phyloP scores from a whole-genome alignment of 495 filamentous ascomycete species.

The Tuber borchii region DNA sequence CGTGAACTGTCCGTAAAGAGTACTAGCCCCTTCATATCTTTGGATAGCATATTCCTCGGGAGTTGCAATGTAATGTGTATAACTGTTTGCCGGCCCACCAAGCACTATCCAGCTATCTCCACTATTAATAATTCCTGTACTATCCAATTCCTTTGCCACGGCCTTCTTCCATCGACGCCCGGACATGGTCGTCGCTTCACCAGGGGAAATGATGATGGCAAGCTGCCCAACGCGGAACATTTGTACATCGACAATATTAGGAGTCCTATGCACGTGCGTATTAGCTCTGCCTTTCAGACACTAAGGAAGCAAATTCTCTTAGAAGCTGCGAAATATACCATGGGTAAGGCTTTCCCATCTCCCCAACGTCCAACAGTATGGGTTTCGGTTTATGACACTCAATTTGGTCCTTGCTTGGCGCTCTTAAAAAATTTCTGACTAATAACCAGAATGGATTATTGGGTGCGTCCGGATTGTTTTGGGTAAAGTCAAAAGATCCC shows the following conservation, averaged over 20 bases:
- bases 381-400: conserved; percentile 79
- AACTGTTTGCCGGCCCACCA: conserved; percentile 90
- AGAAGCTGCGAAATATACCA: conserved; percentile 50
- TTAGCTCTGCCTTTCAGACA: conserved; percentile 18
- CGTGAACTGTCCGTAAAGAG: conserved; percentile 87
- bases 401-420: conserved; percentile 63
- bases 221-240: conserved; percentile 81
- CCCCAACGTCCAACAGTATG: conserved; percentile 83
- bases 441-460: conserved; percentile 76
- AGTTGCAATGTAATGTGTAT: conserved; percentile 93
- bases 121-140: conserved; percentile 24
- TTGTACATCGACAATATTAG: conserved; percentile 91
- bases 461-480: conserved; percentile 66
- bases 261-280: conserved; percentile 45
- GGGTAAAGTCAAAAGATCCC: conserved; percentile 88
- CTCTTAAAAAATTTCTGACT: conserved; percentile 65
- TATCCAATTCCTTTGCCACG: conserved; percentile 50
- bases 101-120: conserved; percentile 51
- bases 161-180: conserved; percentile 84
- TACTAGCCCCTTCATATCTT: conserved; percentile 92
- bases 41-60: conserved; percentile 86
- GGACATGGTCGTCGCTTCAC: conserved; percentile 93
- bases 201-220: conserved; percentile 77
- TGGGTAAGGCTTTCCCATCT: conserved; percentile 67
- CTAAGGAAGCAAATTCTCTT: not conserved